phyloP scores from a whole-genome alignment of 352 stramenopile genomes.

The Globisporangium abappressorium region DNA sequence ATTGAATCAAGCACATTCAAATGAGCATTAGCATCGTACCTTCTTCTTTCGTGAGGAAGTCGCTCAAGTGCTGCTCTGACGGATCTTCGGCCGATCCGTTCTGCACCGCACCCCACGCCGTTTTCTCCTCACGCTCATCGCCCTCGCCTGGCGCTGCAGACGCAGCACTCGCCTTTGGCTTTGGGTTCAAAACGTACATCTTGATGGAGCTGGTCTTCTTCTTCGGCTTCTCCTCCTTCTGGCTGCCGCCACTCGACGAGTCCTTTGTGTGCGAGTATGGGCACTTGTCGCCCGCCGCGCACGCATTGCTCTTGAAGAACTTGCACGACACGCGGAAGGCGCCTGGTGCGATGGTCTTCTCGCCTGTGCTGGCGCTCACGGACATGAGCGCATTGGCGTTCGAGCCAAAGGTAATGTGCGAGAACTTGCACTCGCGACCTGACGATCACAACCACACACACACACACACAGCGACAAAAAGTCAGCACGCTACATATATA shows the following conservation, averaged over 20 bases:
- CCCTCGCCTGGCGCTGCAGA: constrained; percentile 14
- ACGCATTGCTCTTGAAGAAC: constrained; percentile 70
- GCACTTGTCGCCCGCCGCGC: constrained; percentile 57
- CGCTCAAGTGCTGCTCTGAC: constrained; percentile 43
- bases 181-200: constrained; percentile 28
- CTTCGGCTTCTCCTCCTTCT: constrained; percentile 15
- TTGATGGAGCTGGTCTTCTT: constrained; percentile 25
- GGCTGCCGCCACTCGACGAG: constrained; percentile 6
- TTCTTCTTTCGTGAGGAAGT: constrained; percentile 83
- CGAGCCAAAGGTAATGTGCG: constrained; percentile 24
- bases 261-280: constrained; percentile 61
- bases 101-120: not conserved
- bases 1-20: not conserved
- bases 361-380: constrained; percentile 40
- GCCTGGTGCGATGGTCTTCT: constrained; percentile 40
- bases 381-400: constrained; percentile 20
- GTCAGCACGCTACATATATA: not conserved
- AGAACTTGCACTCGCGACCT: constrained; percentile 68
- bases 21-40: constrained; percentile 21
- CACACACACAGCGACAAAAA: not conserved
- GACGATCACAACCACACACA: not conserved
- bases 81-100: constrained; percentile 16
- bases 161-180: constrained; percentile 23
- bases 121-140: constrained; percentile 38
- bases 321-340: constrained; percentile 57